Conservation (phyloP, 441 rosid species). For the Omphalea diandra region DNA sequence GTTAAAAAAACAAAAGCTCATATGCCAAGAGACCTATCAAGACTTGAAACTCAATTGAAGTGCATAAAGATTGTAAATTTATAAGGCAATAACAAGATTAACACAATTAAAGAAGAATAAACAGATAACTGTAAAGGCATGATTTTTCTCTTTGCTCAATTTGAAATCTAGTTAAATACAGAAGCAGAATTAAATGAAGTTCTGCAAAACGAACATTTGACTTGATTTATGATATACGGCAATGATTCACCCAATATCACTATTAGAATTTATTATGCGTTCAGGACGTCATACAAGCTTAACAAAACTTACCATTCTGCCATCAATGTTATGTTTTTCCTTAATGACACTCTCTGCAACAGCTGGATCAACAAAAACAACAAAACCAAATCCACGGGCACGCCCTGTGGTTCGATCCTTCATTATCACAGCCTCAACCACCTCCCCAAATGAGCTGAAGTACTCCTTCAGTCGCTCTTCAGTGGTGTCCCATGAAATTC, state of each 20-base stretch:
- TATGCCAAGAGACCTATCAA: background rate
- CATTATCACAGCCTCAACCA: constrained; percentile 94
- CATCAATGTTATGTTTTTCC: constrained; percentile 85
- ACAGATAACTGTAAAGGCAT: background rate
- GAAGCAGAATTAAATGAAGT: background rate
- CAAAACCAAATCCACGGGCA: constrained; percentile 98
- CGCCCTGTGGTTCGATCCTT: constrained; percentile 99
- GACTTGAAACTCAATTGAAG: background rate
- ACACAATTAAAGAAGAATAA: background rate
- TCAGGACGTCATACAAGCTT: background rate
- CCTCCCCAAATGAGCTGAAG: constrained; percentile 83
- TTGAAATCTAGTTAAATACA: background rate
- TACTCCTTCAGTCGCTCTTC: constrained; percentile 91
- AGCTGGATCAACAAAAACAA: constrained; percentile 85
- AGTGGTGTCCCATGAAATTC: constrained; percentile 98
- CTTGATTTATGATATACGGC: background rate
- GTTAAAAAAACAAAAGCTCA: constrained; percentile 15
- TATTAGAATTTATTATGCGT: no score
- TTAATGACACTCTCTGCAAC: constrained; percentile 86
- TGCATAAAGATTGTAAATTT: background rate
- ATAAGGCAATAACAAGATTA: background rate
- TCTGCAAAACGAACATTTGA: background rate
- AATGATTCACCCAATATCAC: background rate
- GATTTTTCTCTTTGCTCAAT: background rate
- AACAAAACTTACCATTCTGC: constrained; percentile 69